phyloP scores from a whole-genome alignment of 148 eudicot species.

The Vaccinium corymbosum region DNA sequence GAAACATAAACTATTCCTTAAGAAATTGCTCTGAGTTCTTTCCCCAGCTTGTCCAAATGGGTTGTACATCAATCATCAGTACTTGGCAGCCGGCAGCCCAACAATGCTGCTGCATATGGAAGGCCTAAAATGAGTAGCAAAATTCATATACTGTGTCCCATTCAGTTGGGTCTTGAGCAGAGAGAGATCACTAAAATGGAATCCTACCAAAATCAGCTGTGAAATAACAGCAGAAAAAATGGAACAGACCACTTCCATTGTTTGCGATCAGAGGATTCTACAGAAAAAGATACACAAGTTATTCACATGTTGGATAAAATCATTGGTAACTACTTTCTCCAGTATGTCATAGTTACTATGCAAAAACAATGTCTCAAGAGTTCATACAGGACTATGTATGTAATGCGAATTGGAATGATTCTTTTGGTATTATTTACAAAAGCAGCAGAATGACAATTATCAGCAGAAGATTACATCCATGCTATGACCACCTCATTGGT shows the following conservation, averaged over 20 bases:
- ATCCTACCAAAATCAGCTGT: not conserved
- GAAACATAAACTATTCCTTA: not conserved
- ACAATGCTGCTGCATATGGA: not conserved
- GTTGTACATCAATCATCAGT: not conserved
- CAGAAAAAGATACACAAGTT: not conserved
- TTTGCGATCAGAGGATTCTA: not conserved
- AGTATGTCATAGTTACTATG: not conserved
- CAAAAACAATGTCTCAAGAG: not conserved
- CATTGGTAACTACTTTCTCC: not conserved
- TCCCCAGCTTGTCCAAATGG: not conserved
- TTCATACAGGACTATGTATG: not conserved
- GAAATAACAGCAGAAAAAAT: not conserved
- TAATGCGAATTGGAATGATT: not conserved
- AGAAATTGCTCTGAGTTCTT: not conserved
- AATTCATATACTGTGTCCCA: not conserved
- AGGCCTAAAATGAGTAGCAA: not conserved
- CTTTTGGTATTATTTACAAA: constrained; percentile 6
- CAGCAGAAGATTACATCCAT: not conserved
- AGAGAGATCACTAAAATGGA: not conserved
- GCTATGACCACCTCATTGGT: constrained; percentile 22
- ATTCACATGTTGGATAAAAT: not conserved
- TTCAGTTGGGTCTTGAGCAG: not conserved
- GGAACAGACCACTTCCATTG: not conserved
- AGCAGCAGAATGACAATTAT: not conserved
- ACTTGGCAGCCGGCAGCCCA: not conserved